A percentile compares a stretch with the other conserved stretches of the same genome.
Conservation (phyloP, 208 protist species). For the Wallacemonas sp. region DNA sequence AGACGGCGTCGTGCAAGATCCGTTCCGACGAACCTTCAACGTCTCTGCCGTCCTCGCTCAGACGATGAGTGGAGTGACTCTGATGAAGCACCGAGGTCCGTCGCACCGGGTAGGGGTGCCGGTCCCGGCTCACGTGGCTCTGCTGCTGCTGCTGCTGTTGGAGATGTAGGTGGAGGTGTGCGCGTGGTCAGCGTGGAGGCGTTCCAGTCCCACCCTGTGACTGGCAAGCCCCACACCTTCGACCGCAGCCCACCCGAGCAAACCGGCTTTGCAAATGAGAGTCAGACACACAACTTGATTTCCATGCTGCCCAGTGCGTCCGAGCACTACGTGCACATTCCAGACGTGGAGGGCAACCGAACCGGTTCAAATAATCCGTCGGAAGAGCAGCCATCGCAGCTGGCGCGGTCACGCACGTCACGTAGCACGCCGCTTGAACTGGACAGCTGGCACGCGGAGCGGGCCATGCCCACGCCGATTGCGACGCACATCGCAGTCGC, state of each 20-base stretch:
- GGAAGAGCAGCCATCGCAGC: neutral
- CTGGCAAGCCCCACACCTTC: neutral
- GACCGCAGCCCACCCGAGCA: neutral
- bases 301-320: neutral
- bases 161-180: neutral
- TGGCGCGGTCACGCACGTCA: slow-evolving; percentile 1
- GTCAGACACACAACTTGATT: neutral
- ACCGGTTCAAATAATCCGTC: neutral
- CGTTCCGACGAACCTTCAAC: too few relatives aligned
- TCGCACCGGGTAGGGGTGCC: too few relatives aligned
- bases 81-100: too few relatives aligned
- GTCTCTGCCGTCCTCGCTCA: too few relatives aligned
- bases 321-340: neutral
- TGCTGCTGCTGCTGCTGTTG: too few relatives aligned
- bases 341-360: neutral
- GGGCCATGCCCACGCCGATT: neutral
- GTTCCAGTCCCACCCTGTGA: neutral
- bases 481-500: neutral
- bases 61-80: too few relatives aligned
- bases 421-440: slow-evolving; percentile 6
- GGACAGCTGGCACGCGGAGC: neutral
- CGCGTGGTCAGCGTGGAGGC: neutral
- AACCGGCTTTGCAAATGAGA: neutral
- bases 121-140: too few relatives aligned
- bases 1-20: too few relatives aligned